Base-by-base conservation (phyloP, 1,139 yeast genomes). In the Magnusiomyces ingens region DNA sequence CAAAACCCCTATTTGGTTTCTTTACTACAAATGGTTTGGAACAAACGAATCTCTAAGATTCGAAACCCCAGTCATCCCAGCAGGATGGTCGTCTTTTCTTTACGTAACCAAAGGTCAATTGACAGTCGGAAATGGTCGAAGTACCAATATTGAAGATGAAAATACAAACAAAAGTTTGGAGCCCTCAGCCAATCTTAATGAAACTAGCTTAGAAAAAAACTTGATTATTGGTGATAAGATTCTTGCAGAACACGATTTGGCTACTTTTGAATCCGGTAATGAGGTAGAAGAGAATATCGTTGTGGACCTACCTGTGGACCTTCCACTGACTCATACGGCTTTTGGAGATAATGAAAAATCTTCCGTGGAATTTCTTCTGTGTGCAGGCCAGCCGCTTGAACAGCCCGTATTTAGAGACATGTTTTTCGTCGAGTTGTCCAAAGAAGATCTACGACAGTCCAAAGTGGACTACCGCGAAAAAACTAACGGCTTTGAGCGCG, bases 361-460 rank as follows among this genome's bases (percentile, higher is more conserved):
- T 12, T 36, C 40, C n/a, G 48, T 45, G 1, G 45, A 45, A 15
- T 54, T 55, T 40, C 45, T 50, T 15, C 22, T 87, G 26, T 72
- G 86, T 58, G 93, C 90, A 46, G 95, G 95, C 50, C 71, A 84
- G 65, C 77, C 78, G 43, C 71, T 86, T 56, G 79, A 85, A 59
- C 95, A 86, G 68, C 76, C 79, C 21, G 75, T 83, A 49, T 83
- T 85, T 35, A 94, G 87, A 65, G 83, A 86, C 63, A 95, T 95
- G 32, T 94, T 94, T 36, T 86, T 85, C 66, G 91, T 83, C n/a
- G 88, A 84, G 53, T 76, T 80, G n/a, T 68, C 80, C 22, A 72
- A 74, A 55, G 80, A 76, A 50, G 78, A 77, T 57, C 80, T 85
- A 52, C 75, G 77, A 58, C 68, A 81, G 61, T 87, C 84, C 0